Evolutionary conservation across 108 stramenopile species (phyloP), one percentile per base, ranked within the genome.

Genomic region (Aurantiochytrium sp.): DNA sequence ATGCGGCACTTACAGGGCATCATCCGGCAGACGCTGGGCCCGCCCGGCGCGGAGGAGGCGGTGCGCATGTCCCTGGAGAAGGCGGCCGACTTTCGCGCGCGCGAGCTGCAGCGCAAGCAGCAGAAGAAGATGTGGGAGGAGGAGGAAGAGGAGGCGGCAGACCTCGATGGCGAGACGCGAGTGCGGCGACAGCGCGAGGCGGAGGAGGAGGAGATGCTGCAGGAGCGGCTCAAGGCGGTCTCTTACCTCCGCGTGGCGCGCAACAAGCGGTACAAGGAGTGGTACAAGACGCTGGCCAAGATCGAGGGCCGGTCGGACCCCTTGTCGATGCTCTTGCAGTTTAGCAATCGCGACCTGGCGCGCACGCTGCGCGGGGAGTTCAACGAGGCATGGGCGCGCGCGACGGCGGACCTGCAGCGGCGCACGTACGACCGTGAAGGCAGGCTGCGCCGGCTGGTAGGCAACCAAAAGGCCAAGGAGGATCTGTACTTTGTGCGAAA

Each of bases 51-150:
- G 8, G 30, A 27, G 39, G 73, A 81, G 0, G 73, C 73, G 2
- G 73, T 81, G 15, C 21, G 45, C 2, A 17, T 48, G n/a, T 48
- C 73, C 12, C 32, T 81, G 27, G 73, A 48, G 3, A 48, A 81
- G 73, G 45, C 39, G n/a, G 73, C 39, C 6, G 45, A 81, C 42
- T 48, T 41, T 48, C 73, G 73, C 12, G 73, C 39, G 39, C 10
- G 42, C 1, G 73, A 81, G 39, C 6, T 81, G 45, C 73, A 81
- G 3, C 73, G 73, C 45, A 81, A 81, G 45, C 73, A 81, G 45
- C 73, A 81, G 30, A 17, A 81, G n/a, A 48, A 41, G 24, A 48
- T 48, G 42, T 81, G 73, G 73, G 73, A 81, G 73, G 45, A 81
- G 73, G 34, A 65, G 0, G 59, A 65, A 12, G 15, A 2, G 27